Conservation (phyloP, 345 rosid species). For the Kernera saxatilis region DNA sequence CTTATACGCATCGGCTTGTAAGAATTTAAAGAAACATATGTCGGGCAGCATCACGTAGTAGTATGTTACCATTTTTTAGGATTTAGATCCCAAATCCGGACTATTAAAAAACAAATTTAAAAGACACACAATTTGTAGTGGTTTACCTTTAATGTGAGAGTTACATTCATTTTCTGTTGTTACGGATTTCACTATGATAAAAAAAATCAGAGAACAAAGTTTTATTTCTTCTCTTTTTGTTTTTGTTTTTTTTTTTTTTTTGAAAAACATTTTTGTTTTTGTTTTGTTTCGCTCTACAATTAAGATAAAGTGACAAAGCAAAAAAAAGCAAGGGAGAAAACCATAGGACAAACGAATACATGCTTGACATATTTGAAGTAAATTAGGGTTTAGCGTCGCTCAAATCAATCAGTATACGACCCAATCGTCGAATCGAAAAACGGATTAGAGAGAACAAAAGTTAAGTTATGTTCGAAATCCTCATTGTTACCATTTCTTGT, state of each 20-base stretch:
- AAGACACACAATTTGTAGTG: background rate
- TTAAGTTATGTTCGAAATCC: background rate
- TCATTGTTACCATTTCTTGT: background rate
- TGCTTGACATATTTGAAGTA: background rate
- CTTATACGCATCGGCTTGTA: background rate
- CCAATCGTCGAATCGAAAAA: background rate
- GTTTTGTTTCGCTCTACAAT: background rate
- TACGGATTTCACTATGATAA: too few relatives aligned
- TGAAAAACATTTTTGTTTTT: too few relatives aligned
- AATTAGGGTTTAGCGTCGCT: background rate
- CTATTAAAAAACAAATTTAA: background rate
- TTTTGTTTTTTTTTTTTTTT: too few relatives aligned
- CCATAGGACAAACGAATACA: background rate
- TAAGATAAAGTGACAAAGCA: background rate
- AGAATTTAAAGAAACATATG: constrained; percentile 5
- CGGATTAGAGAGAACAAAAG: background rate
- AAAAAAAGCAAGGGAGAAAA: too few relatives aligned
- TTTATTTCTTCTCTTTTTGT: too few relatives aligned
- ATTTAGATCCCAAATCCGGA: background rate
- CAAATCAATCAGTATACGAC: background rate
- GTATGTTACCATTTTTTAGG: background rate
- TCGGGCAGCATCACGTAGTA: background rate
- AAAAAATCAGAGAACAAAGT: too few relatives aligned
- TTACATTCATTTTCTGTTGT: too few relatives aligned
- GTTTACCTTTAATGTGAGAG: background rate